A percentile compares a stretch with the other conserved stretches of the same genome.
Conservation (phyloP, 192 early-diverging fungal genomes). For the Backusella tuberculispora region DNA sequence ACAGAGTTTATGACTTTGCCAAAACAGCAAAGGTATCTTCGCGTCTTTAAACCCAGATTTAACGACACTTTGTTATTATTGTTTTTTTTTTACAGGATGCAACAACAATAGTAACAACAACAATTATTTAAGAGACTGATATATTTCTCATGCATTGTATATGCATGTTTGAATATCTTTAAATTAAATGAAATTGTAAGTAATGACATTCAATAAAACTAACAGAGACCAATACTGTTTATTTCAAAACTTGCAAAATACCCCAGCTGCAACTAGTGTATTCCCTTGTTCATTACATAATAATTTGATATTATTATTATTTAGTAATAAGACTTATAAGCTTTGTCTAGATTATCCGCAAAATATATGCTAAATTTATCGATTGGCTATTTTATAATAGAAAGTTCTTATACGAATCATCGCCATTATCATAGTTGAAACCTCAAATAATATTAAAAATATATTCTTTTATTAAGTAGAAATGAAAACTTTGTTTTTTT, state of each 20-base stretch:
- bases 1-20: not conserved
- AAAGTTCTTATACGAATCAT: too few species aligned
- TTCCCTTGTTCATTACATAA: too few species aligned
- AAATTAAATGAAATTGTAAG: not conserved
- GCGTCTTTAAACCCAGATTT: not conserved
- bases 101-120: not conserved
- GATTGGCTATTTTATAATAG: too few species aligned
- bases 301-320: too few species aligned
- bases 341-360: too few species aligned
- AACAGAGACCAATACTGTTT: too few species aligned
- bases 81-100: too few species aligned
- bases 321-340: too few species aligned
- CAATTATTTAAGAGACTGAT: not conserved
- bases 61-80: not conserved
- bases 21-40: not conserved
- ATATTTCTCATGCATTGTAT: not conserved
- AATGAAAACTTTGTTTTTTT: conserved; percentile 3
- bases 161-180: not conserved
- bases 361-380: too few species aligned
- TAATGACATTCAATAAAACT: not conserved
- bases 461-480: not conserved
- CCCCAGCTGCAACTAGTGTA: too few species aligned
- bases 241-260: too few species aligned
- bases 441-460: not conserved
- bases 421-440: not conserved